A percentile compares a stretch with the other conserved stretches of the same genome.
Evolutionary conservation across 495 filamentous ascomycete species (phyloP).

Genomic region (Aspergillus incahuasiensis): DNA sequence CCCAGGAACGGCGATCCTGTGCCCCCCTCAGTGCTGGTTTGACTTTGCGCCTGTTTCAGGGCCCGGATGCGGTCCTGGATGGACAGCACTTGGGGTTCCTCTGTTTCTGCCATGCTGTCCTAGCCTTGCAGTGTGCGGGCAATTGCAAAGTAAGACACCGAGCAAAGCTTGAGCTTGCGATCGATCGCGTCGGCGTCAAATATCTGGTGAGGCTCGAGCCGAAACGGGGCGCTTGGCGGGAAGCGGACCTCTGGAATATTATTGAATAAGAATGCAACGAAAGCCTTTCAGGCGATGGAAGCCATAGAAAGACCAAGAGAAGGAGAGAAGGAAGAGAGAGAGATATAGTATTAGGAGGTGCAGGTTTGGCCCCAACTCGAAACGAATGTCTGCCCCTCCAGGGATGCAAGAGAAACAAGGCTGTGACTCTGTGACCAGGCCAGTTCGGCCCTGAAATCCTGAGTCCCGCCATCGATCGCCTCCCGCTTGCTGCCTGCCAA

Average conservation of each 20-base stretch:
- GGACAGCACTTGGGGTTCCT: slow-evolving; percentile 43
- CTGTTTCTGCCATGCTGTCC: slow-evolving; percentile 30
- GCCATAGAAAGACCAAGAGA: neutral
- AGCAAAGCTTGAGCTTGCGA: neutral
- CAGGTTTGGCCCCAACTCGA: neutral
- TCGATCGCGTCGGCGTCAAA: neutral
- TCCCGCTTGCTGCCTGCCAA: neutral
- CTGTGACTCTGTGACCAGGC: neutral
- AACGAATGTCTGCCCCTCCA: neutral
- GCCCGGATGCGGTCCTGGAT: slow-evolving; percentile 57
- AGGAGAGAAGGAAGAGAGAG: neutral
- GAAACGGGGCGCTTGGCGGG: slow-evolving; percentile 7
- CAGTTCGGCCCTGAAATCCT: neutral
- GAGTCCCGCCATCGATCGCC: neutral
- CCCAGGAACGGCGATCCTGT: slow-evolving; percentile 18
- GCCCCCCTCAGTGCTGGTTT: slow-evolving; percentile 23
- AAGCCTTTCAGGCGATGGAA: neutral
- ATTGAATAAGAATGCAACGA: neutral
- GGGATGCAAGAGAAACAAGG: neutral
- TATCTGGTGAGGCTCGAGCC: neutral
- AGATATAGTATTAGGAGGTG: neutral
- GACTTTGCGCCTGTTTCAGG: slow-evolving; percentile 52
- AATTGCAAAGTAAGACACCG: neutral
- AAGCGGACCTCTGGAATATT: neutral
- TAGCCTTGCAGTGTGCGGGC: neutral